Percentiles rank a stretch among this genome's conserved stretches.
Conservation (phyloP, 2,329 filamentous ascomycete genomes). For the Periconia macrospinosa region DNA sequence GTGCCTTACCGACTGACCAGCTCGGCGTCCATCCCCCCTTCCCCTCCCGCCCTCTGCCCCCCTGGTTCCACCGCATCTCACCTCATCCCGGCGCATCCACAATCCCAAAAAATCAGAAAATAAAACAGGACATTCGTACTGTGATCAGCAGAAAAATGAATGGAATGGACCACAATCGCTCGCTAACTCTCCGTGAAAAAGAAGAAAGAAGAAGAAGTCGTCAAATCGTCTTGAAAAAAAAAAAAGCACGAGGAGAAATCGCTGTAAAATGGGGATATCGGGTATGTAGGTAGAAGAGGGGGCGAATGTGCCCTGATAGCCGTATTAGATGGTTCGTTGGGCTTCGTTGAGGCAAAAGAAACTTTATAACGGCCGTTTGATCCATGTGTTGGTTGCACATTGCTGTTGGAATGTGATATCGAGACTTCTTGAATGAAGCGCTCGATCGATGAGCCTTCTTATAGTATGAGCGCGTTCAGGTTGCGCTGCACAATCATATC, state of each 20-base stretch:
- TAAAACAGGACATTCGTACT: background rate
- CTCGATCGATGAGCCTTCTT: slow-evolving; percentile 11
- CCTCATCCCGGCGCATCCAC: background rate
- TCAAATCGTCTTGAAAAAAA: slow-evolving; percentile 25
- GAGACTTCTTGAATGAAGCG: slow-evolving; percentile 12
- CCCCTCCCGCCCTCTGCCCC: background rate
- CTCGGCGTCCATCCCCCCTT: too few species aligned
- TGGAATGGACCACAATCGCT: background rate
- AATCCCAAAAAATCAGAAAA: background rate
- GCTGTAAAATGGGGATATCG: slow-evolving; percentile 21
- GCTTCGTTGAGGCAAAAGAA: background rate
- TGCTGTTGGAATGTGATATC: background rate
- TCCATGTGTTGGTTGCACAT: background rate
- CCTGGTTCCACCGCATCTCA: background rate
- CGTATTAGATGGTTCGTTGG: background rate
- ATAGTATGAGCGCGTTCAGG: slow-evolving; percentile 52
- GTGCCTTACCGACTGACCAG: too few species aligned
- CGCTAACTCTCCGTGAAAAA: background rate
- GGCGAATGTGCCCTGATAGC: background rate
- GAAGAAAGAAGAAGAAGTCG: slow-evolving; percentile 14
- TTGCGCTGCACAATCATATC: slow-evolving; percentile 59
- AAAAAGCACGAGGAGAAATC: slow-evolving; percentile 13
- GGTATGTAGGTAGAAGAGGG: slow-evolving; percentile 30
- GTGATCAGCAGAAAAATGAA: background rate
- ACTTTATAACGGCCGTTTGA: background rate